A percentile compares a stretch with the other conserved stretches of the same genome.
Evolutionary conservation across 495 filamentous ascomycete species (phyloP).

Genomic region (Talaromyces wortmannii): DNA sequence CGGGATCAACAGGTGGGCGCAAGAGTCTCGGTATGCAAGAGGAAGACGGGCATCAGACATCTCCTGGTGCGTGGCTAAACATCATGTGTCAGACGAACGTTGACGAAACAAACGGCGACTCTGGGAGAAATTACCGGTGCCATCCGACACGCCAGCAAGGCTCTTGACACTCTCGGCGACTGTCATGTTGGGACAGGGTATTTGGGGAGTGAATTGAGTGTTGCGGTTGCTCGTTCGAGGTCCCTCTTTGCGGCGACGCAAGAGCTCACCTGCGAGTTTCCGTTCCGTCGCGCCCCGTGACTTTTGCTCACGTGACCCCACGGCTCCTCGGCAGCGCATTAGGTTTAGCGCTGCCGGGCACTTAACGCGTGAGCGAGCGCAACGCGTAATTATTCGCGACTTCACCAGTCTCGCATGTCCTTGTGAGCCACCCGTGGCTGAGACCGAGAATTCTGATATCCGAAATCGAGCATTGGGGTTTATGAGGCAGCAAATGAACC

Average conservation of each 20-base stretch:
- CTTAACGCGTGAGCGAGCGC: conserved; percentile 2
- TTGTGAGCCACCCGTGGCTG: conserved; percentile 6
- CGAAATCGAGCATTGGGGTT: not conserved
- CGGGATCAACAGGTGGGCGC: conserved; percentile 88
- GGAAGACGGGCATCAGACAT: conserved; percentile 91
- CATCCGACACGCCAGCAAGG: conserved; percentile 41
- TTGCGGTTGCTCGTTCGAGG: not conserved
- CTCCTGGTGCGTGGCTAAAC: conserved; percentile 70
- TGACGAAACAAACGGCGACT: not conserved
- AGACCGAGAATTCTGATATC: not conserved
- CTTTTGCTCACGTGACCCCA: not conserved
- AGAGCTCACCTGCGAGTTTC: not conserved
- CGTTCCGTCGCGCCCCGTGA: conserved; percentile 2
- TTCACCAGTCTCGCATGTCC: not conserved
- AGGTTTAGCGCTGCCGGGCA: not conserved
- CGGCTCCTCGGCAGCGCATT: not conserved
- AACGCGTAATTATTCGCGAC: not conserved
- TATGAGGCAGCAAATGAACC: not conserved
- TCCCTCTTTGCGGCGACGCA: not conserved
- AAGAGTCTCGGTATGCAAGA: conserved; percentile 86
- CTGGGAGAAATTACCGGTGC: conserved; percentile 28
- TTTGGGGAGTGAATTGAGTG: not conserved
- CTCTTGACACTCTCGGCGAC: conserved; percentile 48
- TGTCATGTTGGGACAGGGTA: conserved; percentile 28
- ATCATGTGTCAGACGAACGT: not conserved